Conservation (phyloP, 2,329 filamentous ascomycete species). For the Penicillium brasilianum region DNA sequence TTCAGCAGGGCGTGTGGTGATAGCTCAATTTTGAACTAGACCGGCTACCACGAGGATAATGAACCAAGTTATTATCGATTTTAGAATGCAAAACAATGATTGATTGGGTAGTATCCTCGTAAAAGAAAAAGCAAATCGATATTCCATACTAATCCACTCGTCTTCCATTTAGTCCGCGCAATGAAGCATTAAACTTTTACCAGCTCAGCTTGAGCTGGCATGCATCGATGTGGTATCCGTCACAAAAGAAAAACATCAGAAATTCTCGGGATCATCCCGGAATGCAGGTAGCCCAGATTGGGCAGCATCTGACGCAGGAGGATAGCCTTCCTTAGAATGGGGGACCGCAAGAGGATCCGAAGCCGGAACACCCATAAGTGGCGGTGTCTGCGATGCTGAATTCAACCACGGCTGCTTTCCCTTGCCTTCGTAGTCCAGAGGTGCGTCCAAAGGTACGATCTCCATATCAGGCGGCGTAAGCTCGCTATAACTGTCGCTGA, state of each 20-base stretch:
- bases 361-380: conserved; percentile 15
- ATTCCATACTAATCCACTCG: conserved; percentile 10
- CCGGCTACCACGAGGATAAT: conserved; percentile 23
- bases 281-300: conserved; percentile 25
- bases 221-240: conserved; percentile 6
- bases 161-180: conserved; percentile 4
- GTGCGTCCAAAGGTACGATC: conserved; percentile 30
- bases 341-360: conserved; percentile 21
- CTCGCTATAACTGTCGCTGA: conserved; percentile 43
- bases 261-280: conserved; percentile 15
- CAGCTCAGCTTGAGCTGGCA: conserved; percentile 3
- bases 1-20: conserved; percentile 14
- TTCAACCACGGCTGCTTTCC: conserved; percentile 27
- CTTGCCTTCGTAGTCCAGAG: conserved; percentile 18
- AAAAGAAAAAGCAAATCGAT: not conserved
- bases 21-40: conserved; percentile 24
- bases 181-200: conserved; percentile 19
- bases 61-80: conserved; percentile 5
- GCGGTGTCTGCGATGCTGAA: conserved; percentile 13
- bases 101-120: conserved; percentile 18
- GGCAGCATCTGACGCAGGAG: conserved; percentile 24
- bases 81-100: conserved; percentile 11
- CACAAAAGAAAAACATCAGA: conserved; percentile 17
- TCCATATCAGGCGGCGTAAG: conserved; percentile 39
- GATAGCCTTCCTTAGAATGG: conserved; percentile 28